These are phyloP conservation scores for Ophiostoma montium DNA, from an alignment of 2,329 filamentous ascomycete genomes.

Conservation along the genomic window DNA sequence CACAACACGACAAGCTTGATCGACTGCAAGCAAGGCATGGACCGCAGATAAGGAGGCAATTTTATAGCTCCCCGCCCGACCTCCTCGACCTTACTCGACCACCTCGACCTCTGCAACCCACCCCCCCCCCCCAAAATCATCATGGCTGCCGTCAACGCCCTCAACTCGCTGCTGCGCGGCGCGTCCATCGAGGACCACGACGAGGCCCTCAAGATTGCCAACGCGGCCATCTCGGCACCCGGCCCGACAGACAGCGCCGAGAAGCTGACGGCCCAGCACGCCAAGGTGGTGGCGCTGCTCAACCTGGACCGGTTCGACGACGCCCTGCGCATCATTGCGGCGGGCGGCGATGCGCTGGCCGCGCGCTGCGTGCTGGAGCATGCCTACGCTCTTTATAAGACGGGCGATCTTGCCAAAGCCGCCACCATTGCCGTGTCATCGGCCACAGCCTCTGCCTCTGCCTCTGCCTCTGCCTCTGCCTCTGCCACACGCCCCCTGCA, in stretches of 20 bases:
- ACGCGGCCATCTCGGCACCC: slow-evolving; percentile 43
- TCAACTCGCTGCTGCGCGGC: slow-evolving; percentile 39
- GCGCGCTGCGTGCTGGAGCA: slow-evolving; percentile 52
- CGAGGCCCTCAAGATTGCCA: slow-evolving; percentile 52
- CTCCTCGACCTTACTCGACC: too few species aligned
- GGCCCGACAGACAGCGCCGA: slow-evolving; percentile 26
- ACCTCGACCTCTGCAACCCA: background rate
- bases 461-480: slow-evolving; percentile 16
- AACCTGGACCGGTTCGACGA: slow-evolving; percentile 75
- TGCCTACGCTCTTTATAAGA: slow-evolving; percentile 75
- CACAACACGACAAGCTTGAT: background rate
- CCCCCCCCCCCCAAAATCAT: background rate
- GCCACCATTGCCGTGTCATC: slow-evolving; percentile 17
- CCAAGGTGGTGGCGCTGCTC: slow-evolving; percentile 58
- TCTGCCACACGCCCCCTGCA: slow-evolving; percentile 20
- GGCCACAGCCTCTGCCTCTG: slow-evolving; percentile 16
- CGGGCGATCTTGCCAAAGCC: slow-evolving; percentile 53
- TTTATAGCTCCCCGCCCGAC: background rate
- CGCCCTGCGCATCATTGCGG: slow-evolving; percentile 53
- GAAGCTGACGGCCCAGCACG: slow-evolving; percentile 44
- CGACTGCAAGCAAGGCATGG: background rate
- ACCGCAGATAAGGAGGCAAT: background rate
- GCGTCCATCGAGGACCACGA: slow-evolving; percentile 55
- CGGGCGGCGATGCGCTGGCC: slow-evolving; percentile 46
- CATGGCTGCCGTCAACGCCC: slow-evolving; percentile 26